Percentiles rank a stretch among this genome's conserved stretches.
phyloP scores from a whole-genome alignment of 176 grass and related monocot species.

The Triticum turgidum region DNA sequence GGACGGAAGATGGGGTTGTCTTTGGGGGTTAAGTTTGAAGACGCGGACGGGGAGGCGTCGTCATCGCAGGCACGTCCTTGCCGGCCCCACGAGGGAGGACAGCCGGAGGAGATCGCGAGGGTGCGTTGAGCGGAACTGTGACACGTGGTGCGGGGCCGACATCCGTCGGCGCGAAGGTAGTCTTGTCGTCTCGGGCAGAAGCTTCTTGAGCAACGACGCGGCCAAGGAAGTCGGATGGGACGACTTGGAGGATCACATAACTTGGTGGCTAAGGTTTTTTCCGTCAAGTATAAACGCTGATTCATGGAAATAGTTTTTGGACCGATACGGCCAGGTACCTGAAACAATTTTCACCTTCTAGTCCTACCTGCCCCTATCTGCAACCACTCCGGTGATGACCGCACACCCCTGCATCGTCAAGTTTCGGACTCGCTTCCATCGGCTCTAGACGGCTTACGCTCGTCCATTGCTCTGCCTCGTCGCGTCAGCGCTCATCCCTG shows the following conservation, averaged over 20 bases:
- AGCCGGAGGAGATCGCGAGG: slow-evolving; percentile 2
- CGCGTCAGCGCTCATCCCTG: no score
- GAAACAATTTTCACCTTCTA: no score
- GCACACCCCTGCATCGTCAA: no score
- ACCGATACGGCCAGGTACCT: no score
- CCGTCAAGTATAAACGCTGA: not conserved
- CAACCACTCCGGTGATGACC: no score
- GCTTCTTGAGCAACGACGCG: not conserved
- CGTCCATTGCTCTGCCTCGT: no score
- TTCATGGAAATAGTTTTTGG: no score
- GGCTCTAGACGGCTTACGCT: no score
- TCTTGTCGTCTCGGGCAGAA: not conserved
- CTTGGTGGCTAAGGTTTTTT: slow-evolving; percentile 1
- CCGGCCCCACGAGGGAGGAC: not conserved
- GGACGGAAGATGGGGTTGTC: not conserved
- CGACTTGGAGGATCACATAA: not conserved
- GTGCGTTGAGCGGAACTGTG: accelerated
- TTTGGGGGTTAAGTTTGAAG: slow-evolving; percentile 10
- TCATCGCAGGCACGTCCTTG: not conserved
- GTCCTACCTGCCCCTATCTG: no score
- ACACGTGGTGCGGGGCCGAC: not conserved
- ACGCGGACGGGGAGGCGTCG: slow-evolving; percentile 4
- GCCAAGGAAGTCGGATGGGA: not conserved
- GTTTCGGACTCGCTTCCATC: no score
- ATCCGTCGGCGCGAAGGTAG: slow-evolving; percentile 13